phyloP scores from a whole-genome alignment of 345 rosid species.

The Eucalyptus curtisii region DNA sequence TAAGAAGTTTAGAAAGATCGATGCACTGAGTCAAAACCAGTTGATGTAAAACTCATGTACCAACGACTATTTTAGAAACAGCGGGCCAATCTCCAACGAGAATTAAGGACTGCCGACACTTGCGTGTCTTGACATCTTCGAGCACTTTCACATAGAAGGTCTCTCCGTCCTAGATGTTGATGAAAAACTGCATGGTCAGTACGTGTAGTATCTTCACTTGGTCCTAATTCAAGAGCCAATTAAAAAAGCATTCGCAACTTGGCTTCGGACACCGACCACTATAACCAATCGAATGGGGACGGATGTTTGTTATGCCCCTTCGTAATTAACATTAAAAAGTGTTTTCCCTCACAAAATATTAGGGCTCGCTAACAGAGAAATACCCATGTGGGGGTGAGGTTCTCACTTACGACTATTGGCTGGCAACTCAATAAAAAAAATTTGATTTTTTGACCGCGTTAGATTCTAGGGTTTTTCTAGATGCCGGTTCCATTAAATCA shows the following conservation, averaged over 20 bases:
- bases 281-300: slow-evolving; percentile 41
- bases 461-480: not conserved
- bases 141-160: not conserved
- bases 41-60: not conserved
- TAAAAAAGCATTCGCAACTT: not conserved
- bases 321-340: not conserved
- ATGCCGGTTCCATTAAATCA: not conserved
- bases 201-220: slow-evolving; percentile 7
- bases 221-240: not conserved
- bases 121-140: not conserved
- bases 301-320: slow-evolving; percentile 28
- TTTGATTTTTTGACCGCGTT: not conserved
- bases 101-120: not conserved
- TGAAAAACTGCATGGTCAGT: not conserved
- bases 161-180: not conserved
- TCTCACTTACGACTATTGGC: not conserved
- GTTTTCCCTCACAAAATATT: not conserved
- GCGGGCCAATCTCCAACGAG: not conserved
- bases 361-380: slow-evolving; percentile 26
- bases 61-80: not conserved
- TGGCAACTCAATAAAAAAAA: not conserved
- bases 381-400: slow-evolving; percentile 22
- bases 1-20: not conserved
- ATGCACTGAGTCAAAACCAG: not conserved
- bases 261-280: slow-evolving; percentile 43